Evolutionary conservation across 805 yeast genomes (phyloP).

Genomic region (Barnettozyma pratensis): DNA sequence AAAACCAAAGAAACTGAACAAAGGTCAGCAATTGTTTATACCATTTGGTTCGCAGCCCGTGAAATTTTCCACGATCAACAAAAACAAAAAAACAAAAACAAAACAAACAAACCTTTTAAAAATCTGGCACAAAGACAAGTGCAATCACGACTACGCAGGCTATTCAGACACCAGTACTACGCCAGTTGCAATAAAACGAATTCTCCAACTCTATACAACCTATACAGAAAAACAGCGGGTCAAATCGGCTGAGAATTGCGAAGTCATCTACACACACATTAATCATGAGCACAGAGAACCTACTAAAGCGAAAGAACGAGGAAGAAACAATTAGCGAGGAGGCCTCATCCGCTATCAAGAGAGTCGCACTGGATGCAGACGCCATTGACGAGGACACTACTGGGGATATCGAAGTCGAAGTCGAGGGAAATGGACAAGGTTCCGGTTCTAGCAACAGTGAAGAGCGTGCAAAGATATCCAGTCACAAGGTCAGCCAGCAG

Average conservation of each 20-base stretch:
- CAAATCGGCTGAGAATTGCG: neutral
- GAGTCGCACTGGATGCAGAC: constrained; percentile 69
- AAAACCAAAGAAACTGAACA: no score
- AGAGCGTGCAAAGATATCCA: constrained; percentile 7
- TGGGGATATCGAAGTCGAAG: constrained; percentile 9
- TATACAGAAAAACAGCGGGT: neutral
- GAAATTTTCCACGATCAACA: neutral
- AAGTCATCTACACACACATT: neutral
- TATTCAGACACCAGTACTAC: neutral
- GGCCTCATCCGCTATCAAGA: constrained; percentile 50
- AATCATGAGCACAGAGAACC: constrained; percentile 9
- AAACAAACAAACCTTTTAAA: neutral
- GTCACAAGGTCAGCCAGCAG: constrained; percentile 25
- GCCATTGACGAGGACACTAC: constrained; percentile 32
- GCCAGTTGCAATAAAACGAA: no score
- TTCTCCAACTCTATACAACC: neutral
- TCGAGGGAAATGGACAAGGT: constrained; percentile 1
- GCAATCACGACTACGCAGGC: neutral
- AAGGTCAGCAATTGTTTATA: no score
- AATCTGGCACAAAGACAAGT: neutral
- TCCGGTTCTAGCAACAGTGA: neutral
- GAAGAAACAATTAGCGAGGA: constrained; percentile 35
- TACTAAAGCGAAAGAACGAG: constrained; percentile 61
- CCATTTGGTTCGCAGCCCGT: no score
- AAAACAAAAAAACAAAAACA: neutral